Evolutionary conservation across 768 basidiomycete species (phyloP).

Genomic region (Candolleomyces aberdarensis): DNA sequence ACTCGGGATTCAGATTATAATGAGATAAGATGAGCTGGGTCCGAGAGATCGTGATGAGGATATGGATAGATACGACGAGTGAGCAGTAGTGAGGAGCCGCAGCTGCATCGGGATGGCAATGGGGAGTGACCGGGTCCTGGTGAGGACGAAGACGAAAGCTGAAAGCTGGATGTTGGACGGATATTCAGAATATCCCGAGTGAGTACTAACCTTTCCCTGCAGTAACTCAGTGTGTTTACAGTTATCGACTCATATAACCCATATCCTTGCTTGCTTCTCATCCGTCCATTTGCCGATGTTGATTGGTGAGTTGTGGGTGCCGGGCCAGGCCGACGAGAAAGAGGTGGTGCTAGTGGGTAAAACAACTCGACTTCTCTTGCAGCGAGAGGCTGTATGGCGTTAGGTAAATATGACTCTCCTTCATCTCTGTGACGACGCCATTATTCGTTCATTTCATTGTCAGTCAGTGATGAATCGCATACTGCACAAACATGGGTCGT

Average conservation of each 20-base stretch:
- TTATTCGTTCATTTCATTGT: conserved; percentile 26
- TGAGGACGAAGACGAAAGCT: not conserved
- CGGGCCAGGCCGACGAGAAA: not conserved
- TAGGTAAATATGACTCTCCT: conserved; percentile 78
- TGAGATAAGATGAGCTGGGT: no score
- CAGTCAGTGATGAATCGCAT: conserved; percentile 39
- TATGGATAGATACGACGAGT: not conserved
- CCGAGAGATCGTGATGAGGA: not conserved
- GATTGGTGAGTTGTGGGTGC: no score
- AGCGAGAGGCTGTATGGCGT: conserved; percentile 71
- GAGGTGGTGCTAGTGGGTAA: conserved; percentile 26
- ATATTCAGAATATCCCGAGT: no score
- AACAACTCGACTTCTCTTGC: conserved; percentile 72
- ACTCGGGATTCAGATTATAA: no score
- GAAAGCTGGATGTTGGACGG: no score
- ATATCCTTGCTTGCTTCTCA: no score
- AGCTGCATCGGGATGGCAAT: not conserved
- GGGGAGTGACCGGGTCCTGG: not conserved
- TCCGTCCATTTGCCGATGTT: no score
- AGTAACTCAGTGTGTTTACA: no score
- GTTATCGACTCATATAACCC: no score
- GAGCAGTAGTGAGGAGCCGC: not conserved
- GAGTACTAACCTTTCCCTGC: no score
- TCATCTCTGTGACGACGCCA: conserved; percentile 69
- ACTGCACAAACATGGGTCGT: conserved; percentile 77